Percentiles rank a stretch among this genome's conserved stretches.
These are phyloP conservation scores for Populus nigra DNA, from an alignment of 345 rosid species.

Conservation along the genomic window DNA sequence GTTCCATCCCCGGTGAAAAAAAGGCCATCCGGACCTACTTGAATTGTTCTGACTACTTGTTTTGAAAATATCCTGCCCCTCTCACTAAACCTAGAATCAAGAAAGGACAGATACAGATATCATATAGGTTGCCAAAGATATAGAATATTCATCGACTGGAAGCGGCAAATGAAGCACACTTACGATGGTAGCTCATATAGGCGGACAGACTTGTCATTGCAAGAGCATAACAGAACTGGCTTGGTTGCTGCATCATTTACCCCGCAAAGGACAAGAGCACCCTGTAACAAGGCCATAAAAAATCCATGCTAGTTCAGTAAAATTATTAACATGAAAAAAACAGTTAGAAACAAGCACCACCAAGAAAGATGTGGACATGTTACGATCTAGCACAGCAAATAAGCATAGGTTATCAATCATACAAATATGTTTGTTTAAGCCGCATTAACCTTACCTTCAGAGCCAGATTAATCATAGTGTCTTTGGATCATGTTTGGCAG, in stretches of 20 bases:
- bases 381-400: too few relatives aligned
- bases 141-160: neutral
- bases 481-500: too few relatives aligned
- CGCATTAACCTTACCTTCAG: too few relatives aligned
- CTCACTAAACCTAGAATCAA: constrained; percentile 32
- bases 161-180: neutral
- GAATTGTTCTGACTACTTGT: constrained; percentile 31
- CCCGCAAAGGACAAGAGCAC: constrained; percentile 10
- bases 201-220: constrained; percentile 16
- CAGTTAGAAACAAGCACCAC: too few relatives aligned
- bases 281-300: constrained; percentile 6
- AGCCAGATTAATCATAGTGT: neutral
- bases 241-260: constrained; percentile 19
- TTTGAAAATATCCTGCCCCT: constrained; percentile 51
- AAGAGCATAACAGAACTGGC: constrained; percentile 25
- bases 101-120: neutral
- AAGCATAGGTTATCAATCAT: too few relatives aligned
- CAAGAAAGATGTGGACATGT: too few relatives aligned
- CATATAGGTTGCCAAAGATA: too few relatives aligned
- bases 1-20: constrained; percentile 54
- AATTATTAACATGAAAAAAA: neutral
- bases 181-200: constrained; percentile 15
- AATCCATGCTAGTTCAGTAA: neutral
- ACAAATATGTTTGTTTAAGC: too few relatives aligned
- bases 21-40: constrained; percentile 38